phyloP scores from a whole-genome alignment of 2,329 filamentous ascomycete species.

The Teratosphaeriaceae sp. region DNA sequence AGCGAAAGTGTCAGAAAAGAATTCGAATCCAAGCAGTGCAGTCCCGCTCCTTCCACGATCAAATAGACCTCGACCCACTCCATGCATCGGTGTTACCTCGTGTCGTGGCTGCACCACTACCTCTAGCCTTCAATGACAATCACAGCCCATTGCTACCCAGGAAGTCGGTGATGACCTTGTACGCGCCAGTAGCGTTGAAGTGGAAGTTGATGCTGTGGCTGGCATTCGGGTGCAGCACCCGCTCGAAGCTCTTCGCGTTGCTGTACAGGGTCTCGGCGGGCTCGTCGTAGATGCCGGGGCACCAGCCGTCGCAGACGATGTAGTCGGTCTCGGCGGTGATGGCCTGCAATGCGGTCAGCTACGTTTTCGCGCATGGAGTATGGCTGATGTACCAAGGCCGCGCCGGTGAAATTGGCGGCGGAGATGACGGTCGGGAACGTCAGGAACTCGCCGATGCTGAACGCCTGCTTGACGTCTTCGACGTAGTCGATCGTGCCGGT shows the following conservation, averaged over 20 bases:
- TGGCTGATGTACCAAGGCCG: constrained; percentile 1
- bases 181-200: constrained; percentile 29
- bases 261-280: not conserved
- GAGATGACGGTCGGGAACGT: constrained; percentile 1
- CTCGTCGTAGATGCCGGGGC: constrained; percentile 1
- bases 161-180: constrained; percentile 7
- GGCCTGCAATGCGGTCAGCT: too few relatives aligned
- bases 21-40: too few relatives aligned
- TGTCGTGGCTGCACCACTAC: too few relatives aligned
- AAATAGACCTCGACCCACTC: too few relatives aligned
- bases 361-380: too few relatives aligned
- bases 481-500: not conserved
- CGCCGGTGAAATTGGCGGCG: not conserved
- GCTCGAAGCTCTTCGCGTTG: constrained; percentile 15
- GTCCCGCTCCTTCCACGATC: too few relatives aligned
- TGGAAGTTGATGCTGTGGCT: constrained; percentile 32
- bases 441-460: not conserved
- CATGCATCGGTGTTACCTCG: too few relatives aligned
- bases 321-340: constrained; percentile 2
- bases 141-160: not conserved
- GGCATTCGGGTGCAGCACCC: constrained; percentile 31
- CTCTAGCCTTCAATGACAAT: too few relatives aligned
- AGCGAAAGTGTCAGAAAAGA: too few relatives aligned
- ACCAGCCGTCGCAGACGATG: constrained; percentile 3
- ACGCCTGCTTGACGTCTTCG: not conserved